Evolutionary conservation across 306 rosid species (phyloP).

Genomic region (Benincasa hispida): DNA sequence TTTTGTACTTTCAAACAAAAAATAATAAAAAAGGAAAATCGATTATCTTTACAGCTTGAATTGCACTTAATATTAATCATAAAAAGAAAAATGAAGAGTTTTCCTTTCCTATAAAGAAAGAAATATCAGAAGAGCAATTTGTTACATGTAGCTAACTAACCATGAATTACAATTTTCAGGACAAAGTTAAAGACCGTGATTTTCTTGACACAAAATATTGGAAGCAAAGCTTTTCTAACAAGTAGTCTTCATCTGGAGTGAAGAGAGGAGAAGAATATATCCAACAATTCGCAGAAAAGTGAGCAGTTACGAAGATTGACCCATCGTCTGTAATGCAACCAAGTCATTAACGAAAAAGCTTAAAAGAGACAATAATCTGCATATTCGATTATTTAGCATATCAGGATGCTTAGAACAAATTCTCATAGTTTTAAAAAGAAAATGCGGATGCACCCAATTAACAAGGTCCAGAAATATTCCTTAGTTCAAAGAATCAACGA

Average conservation of each 20-base stretch:
- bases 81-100: constrained; percentile 4
- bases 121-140: not conserved
- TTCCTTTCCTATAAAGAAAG: not conserved
- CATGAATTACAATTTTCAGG: constrained; percentile 2
- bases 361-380: not conserved
- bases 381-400: not conserved
- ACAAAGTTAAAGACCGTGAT: not conserved
- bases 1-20: not conserved
- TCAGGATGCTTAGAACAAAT: not conserved
- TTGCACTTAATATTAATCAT: not conserved
- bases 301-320: not conserved
- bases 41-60: not conserved
- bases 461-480: not conserved
- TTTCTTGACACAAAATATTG: not conserved
- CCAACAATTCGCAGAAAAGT: not conserved
- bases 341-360: not conserved
- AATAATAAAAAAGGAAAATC: not conserved
- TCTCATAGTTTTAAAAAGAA: constrained; percentile 1
- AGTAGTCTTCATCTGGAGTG: not conserved
- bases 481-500: not conserved
- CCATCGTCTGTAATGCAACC: not conserved
- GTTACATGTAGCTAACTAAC: not conserved
- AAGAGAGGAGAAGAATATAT: not conserved
- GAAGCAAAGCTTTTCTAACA: not conserved
- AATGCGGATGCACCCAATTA: not conserved